Base-by-base conservation (phyloP, 768 basidiomycete species). In the Suillus ampliporus region DNA sequence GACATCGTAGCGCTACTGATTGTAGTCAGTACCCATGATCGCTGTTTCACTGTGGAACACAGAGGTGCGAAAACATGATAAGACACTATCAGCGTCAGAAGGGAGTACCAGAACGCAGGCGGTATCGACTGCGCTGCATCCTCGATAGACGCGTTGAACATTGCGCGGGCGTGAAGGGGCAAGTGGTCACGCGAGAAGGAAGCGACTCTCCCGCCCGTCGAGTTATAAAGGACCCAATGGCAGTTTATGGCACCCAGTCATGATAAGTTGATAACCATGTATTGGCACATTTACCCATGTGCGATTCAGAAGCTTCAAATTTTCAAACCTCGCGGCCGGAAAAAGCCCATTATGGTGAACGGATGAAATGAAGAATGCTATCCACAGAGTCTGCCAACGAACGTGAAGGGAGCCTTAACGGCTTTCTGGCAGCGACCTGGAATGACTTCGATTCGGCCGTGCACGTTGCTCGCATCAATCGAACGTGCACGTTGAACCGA, bases 11-110 rank as follows among this genome's bases (percentile, higher is more conserved):
- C 71, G 60, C 81, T 82, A 1, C 79, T 74, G 59, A 80, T 61
- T 1, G 73, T 71, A 2, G 83, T 82, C 47, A 86, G 73, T 50
- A 85, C 70, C 80, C 85, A 86, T 50, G 85, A 74, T 31, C 71
- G 72, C 63, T 86, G 79, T 67, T 81, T 80, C 41, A 74, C 50
- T 5, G 78, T 75, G 7, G 74, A 53, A 69, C 74, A 80, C 44
- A 48, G 53, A 0, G 72, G 65, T 3, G 76, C 69, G 34, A 78
- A 66, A 31, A 75, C 6, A 54, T 72, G 62, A 71, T 80, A 83
- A 0, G 70, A 52, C 37, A 51, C 40, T 28, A 46, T 65, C 53
- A 75, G n/a, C 15, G 61, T 17, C n/a, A 64, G 26, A 2, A 70
- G 59, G 2, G 72, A 67, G 11, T 62, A 48, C 64, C 65, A 61